phyloP scores from a whole-genome alignment of 2,329 filamentous ascomycete species.

The Colletotrichum sidae region DNA sequence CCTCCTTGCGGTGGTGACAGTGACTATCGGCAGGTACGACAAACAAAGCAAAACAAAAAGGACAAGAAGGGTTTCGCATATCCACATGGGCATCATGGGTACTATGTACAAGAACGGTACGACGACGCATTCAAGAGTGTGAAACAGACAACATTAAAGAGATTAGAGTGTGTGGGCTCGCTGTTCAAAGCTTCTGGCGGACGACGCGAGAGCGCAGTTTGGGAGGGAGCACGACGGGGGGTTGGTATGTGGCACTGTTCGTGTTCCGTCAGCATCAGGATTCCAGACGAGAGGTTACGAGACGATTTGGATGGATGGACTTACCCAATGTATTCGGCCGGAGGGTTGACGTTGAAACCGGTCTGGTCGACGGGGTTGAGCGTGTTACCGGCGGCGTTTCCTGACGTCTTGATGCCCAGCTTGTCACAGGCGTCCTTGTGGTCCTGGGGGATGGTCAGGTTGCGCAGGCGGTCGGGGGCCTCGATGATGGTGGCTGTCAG shows the following conservation, averaged over 20 bases:
- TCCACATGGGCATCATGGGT: constrained; percentile 28
- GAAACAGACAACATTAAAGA: constrained; percentile 1
- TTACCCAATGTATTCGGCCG: constrained; percentile 62
- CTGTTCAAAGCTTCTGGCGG: not conserved
- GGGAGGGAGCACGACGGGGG: not conserved
- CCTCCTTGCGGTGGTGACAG: no score
- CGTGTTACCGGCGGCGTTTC: constrained; percentile 77
- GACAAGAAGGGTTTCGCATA: constrained; percentile 3
- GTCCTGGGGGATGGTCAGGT: constrained; percentile 66
- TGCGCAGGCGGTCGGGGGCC: constrained; percentile 67
- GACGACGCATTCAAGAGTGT: constrained; percentile 11
- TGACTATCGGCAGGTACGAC: no score
- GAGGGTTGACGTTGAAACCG: constrained; percentile 60
- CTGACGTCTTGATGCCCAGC: constrained; percentile 59
- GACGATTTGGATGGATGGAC: constrained; percentile 35
- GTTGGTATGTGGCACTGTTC: constrained; percentile 19
- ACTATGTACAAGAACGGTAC: constrained; percentile 33
- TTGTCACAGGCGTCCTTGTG: constrained; percentile 63
- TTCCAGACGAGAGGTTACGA: not conserved
- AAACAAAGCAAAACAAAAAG: constrained; percentile 4
- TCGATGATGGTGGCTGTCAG: constrained; percentile 67
- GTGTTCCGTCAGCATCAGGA: constrained; percentile 9
- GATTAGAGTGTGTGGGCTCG: not conserved
- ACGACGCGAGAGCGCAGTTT: constrained; percentile 28
- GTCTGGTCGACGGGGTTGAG: constrained; percentile 63